Evolutionary conservation across 352 stramenopile genomes (phyloP).

Genomic region (Pythium rishiriense): DNA sequence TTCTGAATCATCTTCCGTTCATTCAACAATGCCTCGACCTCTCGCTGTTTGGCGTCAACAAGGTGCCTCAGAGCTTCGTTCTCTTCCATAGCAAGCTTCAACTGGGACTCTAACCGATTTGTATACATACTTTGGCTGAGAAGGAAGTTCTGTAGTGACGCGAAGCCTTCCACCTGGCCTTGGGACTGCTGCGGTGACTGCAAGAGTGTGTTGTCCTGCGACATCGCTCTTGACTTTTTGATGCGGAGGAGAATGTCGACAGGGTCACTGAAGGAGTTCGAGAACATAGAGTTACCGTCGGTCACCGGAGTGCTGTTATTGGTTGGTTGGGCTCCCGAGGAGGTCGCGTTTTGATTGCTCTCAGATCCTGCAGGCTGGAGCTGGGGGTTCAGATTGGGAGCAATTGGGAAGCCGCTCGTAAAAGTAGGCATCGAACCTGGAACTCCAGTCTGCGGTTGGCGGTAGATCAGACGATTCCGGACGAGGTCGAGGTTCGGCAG

Average conservation of each 20-base stretch:
- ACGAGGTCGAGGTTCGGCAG: slow-evolving; percentile 67
- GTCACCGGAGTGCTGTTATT: neutral
- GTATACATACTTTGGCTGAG: slow-evolving; percentile 69
- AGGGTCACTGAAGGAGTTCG: slow-evolving; percentile 67
- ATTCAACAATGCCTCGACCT: slow-evolving; percentile 51
- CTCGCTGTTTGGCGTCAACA: slow-evolving; percentile 50
- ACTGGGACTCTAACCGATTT: slow-evolving; percentile 70
- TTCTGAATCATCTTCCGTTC: slow-evolving; percentile 66
- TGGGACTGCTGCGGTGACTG: slow-evolving; percentile 33
- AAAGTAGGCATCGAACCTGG: slow-evolving; percentile 4
- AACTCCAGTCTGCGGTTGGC: slow-evolving; percentile 36
- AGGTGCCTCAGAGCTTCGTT: slow-evolving; percentile 58
- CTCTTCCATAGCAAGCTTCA: slow-evolving; percentile 66
- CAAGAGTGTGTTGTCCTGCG: slow-evolving; percentile 32
- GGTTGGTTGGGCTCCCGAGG: neutral
- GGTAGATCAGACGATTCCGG: slow-evolving; percentile 57
- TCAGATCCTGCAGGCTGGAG: neutral
- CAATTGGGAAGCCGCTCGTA: neutral
- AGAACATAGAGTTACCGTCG: slow-evolving; percentile 33
- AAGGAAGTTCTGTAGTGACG: slow-evolving; percentile 72
- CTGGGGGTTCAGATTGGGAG: neutral
- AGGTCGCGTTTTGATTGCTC: neutral
- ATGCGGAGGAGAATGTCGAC: slow-evolving; percentile 78
- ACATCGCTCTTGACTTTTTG: slow-evolving; percentile 61
- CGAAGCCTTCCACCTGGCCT: slow-evolving; percentile 51